Evolutionary conservation across 371 early-diverging fungal genomes (phyloP), one percentile per base, ranked within the genome.

Genomic region (Mortierella sp.): DNA sequence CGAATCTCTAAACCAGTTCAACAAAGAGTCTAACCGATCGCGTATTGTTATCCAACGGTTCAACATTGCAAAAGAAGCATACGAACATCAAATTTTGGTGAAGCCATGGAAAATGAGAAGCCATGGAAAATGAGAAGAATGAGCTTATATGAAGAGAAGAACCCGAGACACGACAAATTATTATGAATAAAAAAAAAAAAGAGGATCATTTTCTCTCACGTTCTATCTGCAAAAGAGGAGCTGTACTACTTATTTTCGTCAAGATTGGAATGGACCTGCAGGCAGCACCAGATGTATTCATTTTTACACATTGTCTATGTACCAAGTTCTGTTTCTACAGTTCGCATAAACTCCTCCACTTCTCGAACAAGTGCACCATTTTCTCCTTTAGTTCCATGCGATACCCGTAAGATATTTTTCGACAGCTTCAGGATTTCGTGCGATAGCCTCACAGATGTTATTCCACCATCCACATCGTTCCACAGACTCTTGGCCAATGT

Each of bases 401-500:
- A 80, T 3, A 80, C 71, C 19, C 1, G 17, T 43, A 80, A 40
- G 34, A 80, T 74, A 37, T 69, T 66, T 19, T 8, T 35, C 7
- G 75, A 26, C 62, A 80, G 35, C 49, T 47, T 66, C 53, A 80
- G 31, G 26, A 74, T 61, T 22, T 74, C 71, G 34, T 74, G 70
- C 17, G 80, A 70, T 13, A 74, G 53, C 32, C 74, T 37, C 35
- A 80, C 80, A 26, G 71, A 74, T 0, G 75, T 68, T 65, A 80
- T 34, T 0, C 80, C 80, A 12, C 71, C 80, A 22, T 70, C 71
- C 32, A 76, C 64, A 61, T 75, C 80, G 42, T 93, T 93, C 92
- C 91, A 93, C 7, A 87, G 77, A 43, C 89, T 86, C 68, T 93
- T 93, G 34, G 91, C 90, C 19, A 90, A 68, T 29, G 87, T 83